Conservation (phyloP, 163 green algal species). For the Trebouxia gelatinosa region DNA sequence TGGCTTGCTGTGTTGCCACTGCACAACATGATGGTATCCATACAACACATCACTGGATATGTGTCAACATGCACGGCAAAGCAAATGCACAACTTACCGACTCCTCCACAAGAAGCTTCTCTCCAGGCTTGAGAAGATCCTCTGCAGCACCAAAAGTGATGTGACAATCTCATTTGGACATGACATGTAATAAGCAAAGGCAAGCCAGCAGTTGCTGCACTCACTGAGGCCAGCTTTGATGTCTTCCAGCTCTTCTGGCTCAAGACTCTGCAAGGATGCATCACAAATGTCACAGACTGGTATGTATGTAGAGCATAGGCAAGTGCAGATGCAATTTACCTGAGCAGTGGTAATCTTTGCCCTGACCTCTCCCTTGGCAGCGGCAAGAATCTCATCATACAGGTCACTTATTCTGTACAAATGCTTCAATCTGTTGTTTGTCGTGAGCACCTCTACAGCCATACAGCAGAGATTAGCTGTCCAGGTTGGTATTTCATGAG, state of each 20-base stretch:
- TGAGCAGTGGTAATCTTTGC: slow-evolving; percentile 59
- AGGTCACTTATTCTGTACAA: slow-evolving; percentile 44
- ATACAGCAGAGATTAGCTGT: neutral
- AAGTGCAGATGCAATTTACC: too few relatives aligned
- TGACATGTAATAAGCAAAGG: neutral
- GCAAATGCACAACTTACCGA: too few relatives aligned
- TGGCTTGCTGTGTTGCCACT: too few relatives aligned
- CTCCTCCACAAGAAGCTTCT: slow-evolving; percentile 49
- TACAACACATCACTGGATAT: too few relatives aligned
- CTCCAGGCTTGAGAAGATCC: slow-evolving; percentile 43
- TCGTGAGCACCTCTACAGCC: slow-evolving; percentile 47
- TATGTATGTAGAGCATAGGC: neutral
- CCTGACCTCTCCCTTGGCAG: slow-evolving; percentile 49
- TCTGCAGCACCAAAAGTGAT: slow-evolving; percentile 34
- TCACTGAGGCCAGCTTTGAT: slow-evolving; percentile 26
- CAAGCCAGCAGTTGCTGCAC: neutral
- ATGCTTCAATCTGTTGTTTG: slow-evolving; percentile 57
- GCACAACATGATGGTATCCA: too few relatives aligned
- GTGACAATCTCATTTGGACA: too few relatives aligned
- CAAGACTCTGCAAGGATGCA: neutral
- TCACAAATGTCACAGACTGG: neutral
- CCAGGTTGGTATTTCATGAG: neutral
- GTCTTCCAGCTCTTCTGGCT: slow-evolving; percentile 22
- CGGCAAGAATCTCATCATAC: slow-evolving; percentile 50
- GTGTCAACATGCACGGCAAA: too few relatives aligned